Conservation (phyloP, 78 protist genomes). For the Emiliania huxleyi region DNA sequence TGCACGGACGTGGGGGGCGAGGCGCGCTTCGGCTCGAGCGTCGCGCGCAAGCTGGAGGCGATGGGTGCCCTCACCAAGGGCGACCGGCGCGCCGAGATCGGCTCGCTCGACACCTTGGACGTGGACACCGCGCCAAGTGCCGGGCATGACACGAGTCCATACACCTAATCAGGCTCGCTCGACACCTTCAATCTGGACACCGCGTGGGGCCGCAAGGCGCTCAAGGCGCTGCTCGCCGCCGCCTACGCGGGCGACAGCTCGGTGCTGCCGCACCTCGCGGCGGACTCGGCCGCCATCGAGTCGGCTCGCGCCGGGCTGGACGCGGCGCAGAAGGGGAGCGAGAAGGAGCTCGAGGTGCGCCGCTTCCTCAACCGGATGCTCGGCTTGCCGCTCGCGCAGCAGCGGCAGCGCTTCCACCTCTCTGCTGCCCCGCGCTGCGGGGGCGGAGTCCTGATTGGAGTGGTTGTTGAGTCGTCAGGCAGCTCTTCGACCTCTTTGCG, state of each 20-base stretch:
- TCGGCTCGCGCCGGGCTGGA: too few species aligned
- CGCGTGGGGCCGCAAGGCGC: background rate
- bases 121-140: too few species aligned
- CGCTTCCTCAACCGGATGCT: background rate
- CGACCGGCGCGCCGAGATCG: background rate
- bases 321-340: too few species aligned
- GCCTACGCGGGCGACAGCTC: background rate
- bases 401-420: background rate
- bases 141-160: too few species aligned
- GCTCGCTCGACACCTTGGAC: background rate
- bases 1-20: slow-evolving; percentile 20
- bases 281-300: too few species aligned
- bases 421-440: background rate
- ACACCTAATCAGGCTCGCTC: too few species aligned
- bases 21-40: background rate
- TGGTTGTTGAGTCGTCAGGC: too few species aligned
- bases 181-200: background rate
- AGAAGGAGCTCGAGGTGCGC: background rate
- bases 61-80: background rate
- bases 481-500: background rate
- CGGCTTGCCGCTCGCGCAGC: background rate
- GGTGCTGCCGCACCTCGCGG: background rate
- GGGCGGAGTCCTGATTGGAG: too few species aligned
- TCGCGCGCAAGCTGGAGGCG: background rate
- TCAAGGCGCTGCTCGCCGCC: background rate